Base-by-base conservation (phyloP, 768 basidiomycete species). In the Xerocomus potaroensis region DNA sequence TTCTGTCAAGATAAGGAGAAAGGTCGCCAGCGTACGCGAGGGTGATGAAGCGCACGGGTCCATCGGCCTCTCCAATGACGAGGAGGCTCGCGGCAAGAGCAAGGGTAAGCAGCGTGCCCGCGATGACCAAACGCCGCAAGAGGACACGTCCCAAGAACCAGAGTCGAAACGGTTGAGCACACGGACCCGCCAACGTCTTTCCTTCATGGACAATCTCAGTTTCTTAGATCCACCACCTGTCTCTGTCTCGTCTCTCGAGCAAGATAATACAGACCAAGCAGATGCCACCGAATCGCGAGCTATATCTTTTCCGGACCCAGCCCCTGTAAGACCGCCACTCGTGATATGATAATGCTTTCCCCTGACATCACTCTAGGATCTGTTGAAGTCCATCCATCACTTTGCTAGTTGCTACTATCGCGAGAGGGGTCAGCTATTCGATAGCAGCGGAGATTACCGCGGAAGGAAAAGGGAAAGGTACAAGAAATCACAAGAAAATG, bases 401-500 rank as follows among this genome's bases (percentile, higher is more conserved):
- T 76, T 75, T 45, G 64, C 77, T 19, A 74, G 72, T 38, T 66
- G 63, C 18, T 83, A 83, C 59, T 91, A 88, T 54, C 68, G 69
- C 18, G 79, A 81, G 52, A 70, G 73, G 45, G 84, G 81, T 0
- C 76, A 87, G 51, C 62, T 88, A 3, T 64, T 71, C 16, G 75
- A 87, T 50, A 69, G 64, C 10, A 68, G 76, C 14, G 72, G 70
- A 44, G 61, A 75, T 33, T 76, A 69, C 48, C 74, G 79, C 11
- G 66, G 59, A 48, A 67, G 66, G 55, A 72, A 63, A 60, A 79
- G 69, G 53, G 58, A 53, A 41, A 66, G 60, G 45, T 49, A 49
- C 12, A 51, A 43, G 27, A 11, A 46, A 31, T 23, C 45, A 19
- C 50, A 42, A 26, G 30, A 42, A 14, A 67, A 54, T 15, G 42